Evolutionary conservation across 805 yeast genomes (phyloP).

Genomic region (Tetrapisispora taiwanensis): DNA sequence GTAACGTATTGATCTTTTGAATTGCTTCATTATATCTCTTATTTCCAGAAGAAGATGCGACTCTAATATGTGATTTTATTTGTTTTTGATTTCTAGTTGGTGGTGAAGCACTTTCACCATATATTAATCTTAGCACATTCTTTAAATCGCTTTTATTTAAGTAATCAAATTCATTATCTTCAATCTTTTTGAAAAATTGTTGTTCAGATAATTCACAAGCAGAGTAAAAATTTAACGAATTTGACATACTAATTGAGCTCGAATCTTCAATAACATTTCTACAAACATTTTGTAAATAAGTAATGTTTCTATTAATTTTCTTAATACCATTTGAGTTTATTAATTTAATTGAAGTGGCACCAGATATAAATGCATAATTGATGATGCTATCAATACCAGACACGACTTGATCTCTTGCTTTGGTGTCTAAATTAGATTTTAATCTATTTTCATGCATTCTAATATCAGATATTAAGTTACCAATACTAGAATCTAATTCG

Average conservation of each 20-base stretch:
- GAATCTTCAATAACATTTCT: slow-evolving; percentile 14
- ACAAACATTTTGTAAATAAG: slow-evolving; percentile 23
- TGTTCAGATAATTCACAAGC: slow-evolving; percentile 18
- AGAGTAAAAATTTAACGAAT: slow-evolving; percentile 16
- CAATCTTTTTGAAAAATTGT: slow-evolving; percentile 12
- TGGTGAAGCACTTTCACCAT: slow-evolving; percentile 24
- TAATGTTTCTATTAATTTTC: slow-evolving; percentile 24
- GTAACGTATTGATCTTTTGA: slow-evolving; percentile 7
- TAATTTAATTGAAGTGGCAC: slow-evolving; percentile 18
- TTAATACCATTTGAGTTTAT: slow-evolving; percentile 25
- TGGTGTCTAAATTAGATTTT: slow-evolving; percentile 13
- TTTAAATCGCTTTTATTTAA: slow-evolving; percentile 17
- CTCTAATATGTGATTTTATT: slow-evolving; percentile 9
- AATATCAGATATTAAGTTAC: slow-evolving; percentile 21
- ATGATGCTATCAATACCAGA: slow-evolving; percentile 19
- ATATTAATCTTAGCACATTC: slow-evolving; percentile 22
- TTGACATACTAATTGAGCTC: slow-evolving; percentile 16
- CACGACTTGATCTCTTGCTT: slow-evolving; percentile 15
- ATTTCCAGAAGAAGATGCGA: slow-evolving; percentile 17
- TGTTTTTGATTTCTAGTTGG: slow-evolving; percentile 8
- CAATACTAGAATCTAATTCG: slow-evolving; percentile 22
- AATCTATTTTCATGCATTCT: slow-evolving; percentile 22
- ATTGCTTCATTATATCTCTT: slow-evolving; percentile 23
- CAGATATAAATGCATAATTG: slow-evolving; percentile 18
- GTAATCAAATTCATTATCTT: slow-evolving; percentile 11